phyloP scores from a whole-genome alignment of 2,329 filamentous ascomycete species.

The Penicillium sp. region DNA sequence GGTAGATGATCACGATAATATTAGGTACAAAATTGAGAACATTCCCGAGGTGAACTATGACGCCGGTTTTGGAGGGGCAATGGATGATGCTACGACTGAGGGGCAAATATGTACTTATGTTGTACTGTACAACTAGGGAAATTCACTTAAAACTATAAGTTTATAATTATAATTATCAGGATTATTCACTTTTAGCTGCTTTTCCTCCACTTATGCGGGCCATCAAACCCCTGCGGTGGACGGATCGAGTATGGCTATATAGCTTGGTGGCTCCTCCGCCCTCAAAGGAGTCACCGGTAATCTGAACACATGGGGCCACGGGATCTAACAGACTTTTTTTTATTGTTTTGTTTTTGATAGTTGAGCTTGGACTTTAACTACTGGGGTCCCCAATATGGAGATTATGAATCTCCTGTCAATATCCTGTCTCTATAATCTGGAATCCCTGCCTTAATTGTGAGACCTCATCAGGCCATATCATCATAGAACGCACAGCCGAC shows the following conservation, averaged over 20 bases:
- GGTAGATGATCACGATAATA: constrained; percentile 9
- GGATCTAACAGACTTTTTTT: constrained; percentile 14
- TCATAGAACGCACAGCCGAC: background rate
- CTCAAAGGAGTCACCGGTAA: constrained; percentile 24
- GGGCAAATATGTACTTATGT: constrained; percentile 5
- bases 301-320: constrained; percentile 6
- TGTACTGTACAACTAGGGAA: too few species aligned
- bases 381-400: background rate
- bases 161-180: too few species aligned
- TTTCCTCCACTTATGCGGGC: background rate
- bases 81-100: constrained; percentile 17
- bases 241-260: constrained; percentile 14
- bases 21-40: background rate
- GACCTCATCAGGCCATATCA: constrained; percentile 5
- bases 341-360: background rate
- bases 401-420: background rate
- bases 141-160: too few species aligned
- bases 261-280: constrained; percentile 12
- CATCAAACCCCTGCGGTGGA: constrained; percentile 14
- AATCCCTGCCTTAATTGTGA: background rate
- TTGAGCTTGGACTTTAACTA: background rate
- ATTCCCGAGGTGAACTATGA: constrained; percentile 5
- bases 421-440: too few species aligned
- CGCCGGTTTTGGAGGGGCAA: constrained; percentile 6
- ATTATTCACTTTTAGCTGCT: too few species aligned